Evolutionary conservation across 257 asterid genomes (phyloP), one percentile per base, ranked within the genome.

Genomic region (Lavandula angustifolia): DNA sequence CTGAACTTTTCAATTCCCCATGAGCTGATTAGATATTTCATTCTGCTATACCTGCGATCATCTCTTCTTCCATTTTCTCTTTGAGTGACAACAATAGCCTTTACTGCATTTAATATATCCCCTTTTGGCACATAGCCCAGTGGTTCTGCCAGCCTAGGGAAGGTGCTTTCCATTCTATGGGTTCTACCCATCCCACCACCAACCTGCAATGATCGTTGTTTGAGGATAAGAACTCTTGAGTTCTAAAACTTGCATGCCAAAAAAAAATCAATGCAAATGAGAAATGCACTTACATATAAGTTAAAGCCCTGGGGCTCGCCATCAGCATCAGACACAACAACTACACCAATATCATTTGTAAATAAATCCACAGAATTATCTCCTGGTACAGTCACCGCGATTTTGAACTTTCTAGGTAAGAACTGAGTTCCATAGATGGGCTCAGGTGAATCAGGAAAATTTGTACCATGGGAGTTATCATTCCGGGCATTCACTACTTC

Each of bases 181-280:
- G 99, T 92, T 75, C 99, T 84, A 46, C 99, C 99, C 97, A 92
- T 89, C 47, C 99, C 99, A 79, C 99, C 99, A 80, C 99, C 99
- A 75, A 92, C 99, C 99, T 92, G 84, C 75, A 83, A 55, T 9
- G 46, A 56, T 49, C 40, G 71, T 54, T 11, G 11, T 60, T 51
- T 49, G 49, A 54, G 40, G 51, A 7, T 27, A 62, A 68, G 55
- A 34, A 68, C 13, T 35, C 44, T 44, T 6, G 1, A 57, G 49
- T 40, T 41, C 33, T 42, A 50, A 64, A 53, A 40, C 63, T 35
- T 13, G 66, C 64, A 64, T 16, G 47, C 35, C 17, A 60, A 16
- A 73, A 50, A 68, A 35, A 56, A 9, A 3, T 5, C 49, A 29
- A 1, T 46, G 34, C 12, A 57, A 52, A 57, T 66, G 38, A 14